These are phyloP conservation scores for Mucor piriformis DNA, from an alignment of 371 early-diverging fungal species.

Conservation along the genomic window DNA sequence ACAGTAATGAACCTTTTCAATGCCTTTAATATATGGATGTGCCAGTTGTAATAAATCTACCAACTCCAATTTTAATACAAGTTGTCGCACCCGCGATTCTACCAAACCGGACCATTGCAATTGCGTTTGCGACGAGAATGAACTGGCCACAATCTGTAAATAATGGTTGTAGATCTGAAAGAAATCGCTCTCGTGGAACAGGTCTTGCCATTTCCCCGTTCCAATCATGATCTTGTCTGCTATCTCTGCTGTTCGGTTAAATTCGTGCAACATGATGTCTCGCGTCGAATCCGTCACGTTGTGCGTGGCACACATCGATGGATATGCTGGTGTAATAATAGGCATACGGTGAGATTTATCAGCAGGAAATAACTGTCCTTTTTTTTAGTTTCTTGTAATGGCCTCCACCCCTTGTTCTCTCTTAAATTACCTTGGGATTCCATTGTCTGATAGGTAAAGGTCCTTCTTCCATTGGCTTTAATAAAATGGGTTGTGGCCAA, in stretches of 20 bases:
- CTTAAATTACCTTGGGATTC: constrained; percentile 84
- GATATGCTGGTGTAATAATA: constrained; percentile 99
- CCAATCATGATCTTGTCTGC: constrained; percentile 76
- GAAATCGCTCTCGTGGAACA: constrained; percentile 92
- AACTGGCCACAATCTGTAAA: constrained; percentile 87
- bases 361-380: constrained; percentile 71
- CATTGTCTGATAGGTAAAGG: constrained; percentile 94
- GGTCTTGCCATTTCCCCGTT: constrained; percentile 55
- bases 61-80: constrained; percentile 84
- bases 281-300: constrained; percentile 96
- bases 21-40: constrained; percentile 89
- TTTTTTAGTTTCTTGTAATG: not conserved
- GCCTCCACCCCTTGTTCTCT: not conserved
- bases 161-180: constrained; percentile 92
- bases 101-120: constrained; percentile 72
- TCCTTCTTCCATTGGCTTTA: constrained; percentile 94
- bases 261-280: constrained; percentile 84
- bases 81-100: constrained; percentile 89
- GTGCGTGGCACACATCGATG: constrained; percentile 99
- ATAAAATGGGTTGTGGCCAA: constrained; percentile 98
- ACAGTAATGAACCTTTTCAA: constrained; percentile 67
- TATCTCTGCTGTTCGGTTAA: constrained; percentile 74
- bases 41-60: constrained; percentile 76
- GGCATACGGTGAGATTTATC: constrained; percentile 98
- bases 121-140: constrained; percentile 71